Evolutionary conservation across 2,329 filamentous ascomycete species (phyloP).

Genomic region (Sporothrix mexicana): DNA sequence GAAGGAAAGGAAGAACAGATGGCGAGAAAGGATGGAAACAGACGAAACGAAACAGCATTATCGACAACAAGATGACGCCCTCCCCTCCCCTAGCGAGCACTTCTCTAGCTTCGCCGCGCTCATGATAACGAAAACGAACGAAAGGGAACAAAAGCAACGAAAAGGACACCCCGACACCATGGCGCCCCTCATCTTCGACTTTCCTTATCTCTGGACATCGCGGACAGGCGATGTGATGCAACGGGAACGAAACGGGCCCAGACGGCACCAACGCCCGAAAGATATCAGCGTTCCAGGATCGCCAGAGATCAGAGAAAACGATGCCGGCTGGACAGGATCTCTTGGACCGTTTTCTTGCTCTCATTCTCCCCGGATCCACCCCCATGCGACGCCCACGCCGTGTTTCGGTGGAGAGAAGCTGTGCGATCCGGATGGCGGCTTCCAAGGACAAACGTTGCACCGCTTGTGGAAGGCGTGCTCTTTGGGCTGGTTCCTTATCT

Average conservation of each 20-base stretch:
- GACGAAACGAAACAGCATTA: not conserved
- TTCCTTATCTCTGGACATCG: constrained; percentile 19
- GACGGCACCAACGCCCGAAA: not conserved
- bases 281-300: constrained; percentile 19
- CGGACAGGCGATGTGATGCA: not conserved
- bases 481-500: constrained; percentile 4
- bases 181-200: not conserved
- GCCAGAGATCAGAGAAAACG: not conserved
- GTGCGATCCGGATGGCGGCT: constrained; percentile 3
- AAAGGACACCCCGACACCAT: not conserved
- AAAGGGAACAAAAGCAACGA: not conserved
- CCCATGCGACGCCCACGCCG: not conserved
- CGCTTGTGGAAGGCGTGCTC: not conserved
- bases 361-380: not conserved
- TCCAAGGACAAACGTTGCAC: not conserved
- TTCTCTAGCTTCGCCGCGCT: not conserved
- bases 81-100: not conserved
- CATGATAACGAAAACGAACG: constrained; percentile 1
- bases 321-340: not conserved
- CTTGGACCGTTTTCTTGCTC: not conserved
- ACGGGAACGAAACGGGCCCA: not conserved
- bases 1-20: not conserved
- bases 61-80: not conserved
- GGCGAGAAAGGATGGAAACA: not conserved
- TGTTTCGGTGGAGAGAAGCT: not conserved